A percentile compares a stretch with the other conserved stretches of the same genome.
Evolutionary conservation across 441 rosid species (phyloP).

Genomic region (Adansonia rubrostipa): DNA sequence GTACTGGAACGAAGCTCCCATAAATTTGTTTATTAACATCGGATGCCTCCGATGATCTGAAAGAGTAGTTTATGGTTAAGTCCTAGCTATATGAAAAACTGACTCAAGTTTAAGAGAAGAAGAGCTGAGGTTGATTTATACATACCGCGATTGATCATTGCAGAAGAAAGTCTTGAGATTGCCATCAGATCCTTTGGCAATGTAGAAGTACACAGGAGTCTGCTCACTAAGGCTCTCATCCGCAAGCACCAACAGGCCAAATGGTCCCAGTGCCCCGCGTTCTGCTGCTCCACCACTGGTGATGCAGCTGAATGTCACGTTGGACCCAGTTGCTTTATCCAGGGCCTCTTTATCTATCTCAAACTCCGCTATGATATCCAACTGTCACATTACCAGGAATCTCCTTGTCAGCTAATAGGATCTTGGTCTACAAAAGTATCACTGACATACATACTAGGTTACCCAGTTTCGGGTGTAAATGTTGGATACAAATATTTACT

Average conservation of each 20-base stretch:
- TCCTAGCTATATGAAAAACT: not conserved
- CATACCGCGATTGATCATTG: conserved; percentile 71
- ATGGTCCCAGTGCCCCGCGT: conserved; percentile 81
- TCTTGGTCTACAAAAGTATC: not conserved
- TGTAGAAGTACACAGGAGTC: conserved; percentile 80
- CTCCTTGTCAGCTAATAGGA: conserved; percentile 2
- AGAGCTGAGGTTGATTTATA: not conserved
- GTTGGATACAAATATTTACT: too few relatives aligned
- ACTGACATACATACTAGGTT: not conserved
- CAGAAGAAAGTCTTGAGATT: conserved; percentile 68
- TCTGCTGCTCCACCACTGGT: conserved; percentile 56
- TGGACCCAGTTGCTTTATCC: conserved; percentile 35
- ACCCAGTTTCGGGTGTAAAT: too few relatives aligned
- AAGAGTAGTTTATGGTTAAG: not conserved
- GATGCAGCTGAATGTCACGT: conserved; percentile 57
- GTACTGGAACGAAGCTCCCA: conserved; percentile 75
- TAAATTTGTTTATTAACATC: conserved; percentile 70
- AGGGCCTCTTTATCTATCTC: conserved; percentile 55
- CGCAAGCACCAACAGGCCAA: conserved; percentile 79
- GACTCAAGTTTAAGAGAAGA: not conserved
- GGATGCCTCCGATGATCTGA: conserved; percentile 72
- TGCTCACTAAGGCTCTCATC: conserved; percentile 62
- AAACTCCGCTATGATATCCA: conserved; percentile 75
- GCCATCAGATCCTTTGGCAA: conserved; percentile 57
- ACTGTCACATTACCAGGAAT: conserved; percentile 34